phyloP scores from a whole-genome alignment of 805 yeast genomes.

The Zygosaccharomyces kombuchaensis region DNA sequence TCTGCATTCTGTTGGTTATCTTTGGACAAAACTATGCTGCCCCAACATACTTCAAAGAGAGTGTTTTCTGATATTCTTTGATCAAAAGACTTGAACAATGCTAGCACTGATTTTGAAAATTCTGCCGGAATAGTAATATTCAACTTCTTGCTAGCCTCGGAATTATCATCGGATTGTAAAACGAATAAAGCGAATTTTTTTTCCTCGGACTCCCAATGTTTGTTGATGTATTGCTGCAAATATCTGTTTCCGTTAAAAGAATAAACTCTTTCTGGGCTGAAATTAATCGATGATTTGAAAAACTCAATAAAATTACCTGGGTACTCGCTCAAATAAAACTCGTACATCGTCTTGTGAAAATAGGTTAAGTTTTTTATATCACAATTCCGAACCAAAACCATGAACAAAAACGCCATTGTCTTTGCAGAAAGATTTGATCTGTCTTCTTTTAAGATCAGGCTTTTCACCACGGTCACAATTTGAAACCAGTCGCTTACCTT shows the following conservation, averaged over 20 bases:
- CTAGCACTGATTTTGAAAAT: constrained; percentile 13
- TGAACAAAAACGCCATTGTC: constrained; percentile 43
- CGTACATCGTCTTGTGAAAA: constrained; percentile 43
- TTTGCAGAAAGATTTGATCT: constrained; percentile 16
- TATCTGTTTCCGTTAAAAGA: constrained; percentile 40
- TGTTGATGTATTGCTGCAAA: constrained; percentile 47
- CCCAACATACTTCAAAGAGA: constrained; percentile 49
- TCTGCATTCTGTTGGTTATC: constrained; percentile 25
- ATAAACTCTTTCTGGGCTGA: constrained; percentile 43
- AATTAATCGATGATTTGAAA: constrained; percentile 33
- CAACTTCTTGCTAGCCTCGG: constrained; percentile 34
- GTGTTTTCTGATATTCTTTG: constrained; percentile 5
- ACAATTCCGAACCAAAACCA: constrained; percentile 53
- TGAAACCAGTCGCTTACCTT: constrained; percentile 53
- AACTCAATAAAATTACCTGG: constrained; percentile 47
- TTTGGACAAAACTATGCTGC: constrained; percentile 38
- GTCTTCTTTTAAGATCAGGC: constrained; percentile 11
- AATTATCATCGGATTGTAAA: constrained; percentile 34
- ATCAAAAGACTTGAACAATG: constrained; percentile 9
- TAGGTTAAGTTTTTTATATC: constrained; percentile 45
- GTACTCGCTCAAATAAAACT: constrained; percentile 37
- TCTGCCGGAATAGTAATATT: constrained; percentile 29
- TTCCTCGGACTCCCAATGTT: constrained; percentile 37
- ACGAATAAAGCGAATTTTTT: constrained; percentile 42
- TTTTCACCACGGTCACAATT: constrained; percentile 14